Evolutionary conservation across 2,329 filamentous ascomycete species (phyloP), one percentile per base, ranked within the genome.

Genomic region (Fusarium miscanthi): DNA sequence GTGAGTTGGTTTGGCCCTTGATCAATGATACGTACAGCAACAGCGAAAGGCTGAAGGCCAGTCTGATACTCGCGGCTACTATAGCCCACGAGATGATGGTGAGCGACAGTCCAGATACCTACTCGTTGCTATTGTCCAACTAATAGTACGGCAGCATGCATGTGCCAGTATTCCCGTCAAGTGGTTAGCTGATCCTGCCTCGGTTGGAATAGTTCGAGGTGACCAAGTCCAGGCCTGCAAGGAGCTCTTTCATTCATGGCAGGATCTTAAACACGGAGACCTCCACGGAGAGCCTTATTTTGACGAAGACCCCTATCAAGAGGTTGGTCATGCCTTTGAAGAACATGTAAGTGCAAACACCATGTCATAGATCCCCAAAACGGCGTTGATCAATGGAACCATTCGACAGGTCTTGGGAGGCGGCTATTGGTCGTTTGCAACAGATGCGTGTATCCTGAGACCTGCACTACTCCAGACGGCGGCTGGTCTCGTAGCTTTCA

Each of bases 51-150:
- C 56, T 75, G 37, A 71, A 77, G 70, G 52, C 68, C 7, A 77
- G 61, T 43, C 62, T 72, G 38, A 40, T 69, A 14, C 35, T 78
- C 17, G 75, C 77, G 5, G 35, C 49, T 3, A 75, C 76, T 6
- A 42, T 81, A 12, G 60, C 74, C 16, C 79, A 80, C 27, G 79
- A 81, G 58, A 30, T 80, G 11, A 75, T 77, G 49, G 79, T 80
- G 51, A 74, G 78, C 54, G 25, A 35, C 25, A n/a, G 37, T 37
- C 31, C 17, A 16, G 48, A 3, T 8, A 25, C 10, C 30, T 25
- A 9, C 52, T 27, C 12, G 30, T 17, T 10, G 13, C 11, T 31
- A 25, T 54, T 23, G 7, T 25, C 31, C 19, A 37, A 33, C 59
- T 76, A 23, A 75, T 48, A 31, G 9, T 21, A 46, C 41, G 31